Evolutionary conservation across 2,329 filamentous ascomycete genomes (phyloP), one percentile per base, ranked within the genome.

Genomic region (Colletotrichum cereale): DNA sequence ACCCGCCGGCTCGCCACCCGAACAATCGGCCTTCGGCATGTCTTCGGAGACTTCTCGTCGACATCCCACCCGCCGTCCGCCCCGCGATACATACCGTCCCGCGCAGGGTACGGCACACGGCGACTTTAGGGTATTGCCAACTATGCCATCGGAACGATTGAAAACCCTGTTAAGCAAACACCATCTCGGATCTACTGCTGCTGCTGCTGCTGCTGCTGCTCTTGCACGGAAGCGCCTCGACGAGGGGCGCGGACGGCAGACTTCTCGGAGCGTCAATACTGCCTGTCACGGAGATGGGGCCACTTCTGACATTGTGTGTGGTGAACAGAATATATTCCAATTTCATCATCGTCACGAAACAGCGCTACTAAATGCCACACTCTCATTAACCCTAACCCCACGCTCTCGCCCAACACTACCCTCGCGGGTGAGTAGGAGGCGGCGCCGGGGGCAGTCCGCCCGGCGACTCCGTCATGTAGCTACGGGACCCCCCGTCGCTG

Each of bases 31-130:
- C 53, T 69, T 66, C 53, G 62, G 66, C 34, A 29, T 42, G 36
- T 53, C 44, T 18, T 66, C 36, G 62, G 66, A 64, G 29, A 69
- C 66, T 65, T 65, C 5, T 82, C 79, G 42, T 60, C 40, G 44
- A 29, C 58, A 40, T 24, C n/a, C 42, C 18, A 10, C 26, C 55
- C 36, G 18, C 11, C 29, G 12, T 14, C 29, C 21, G 21, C 52
- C 60, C 40, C 36, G 38, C 47, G 11, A 52, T 53, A 38, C 48
- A n/a, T n/a, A 18, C 38, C 56, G 4, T 42, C 40, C 38, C 56
- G 56, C 56, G 36, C 55, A 12, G 5, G 26, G 4, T 10, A 50
- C 3, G 12, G 24, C n/a, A n/a, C n/a, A n/a, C n/a, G n/a, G n/a
- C n/a, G 64, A 61, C 44, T 53, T 53, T 26, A 5, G 31, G n/a